Conservation (phyloP, 75 land plant species). For the Azolla pinnata region DNA sequence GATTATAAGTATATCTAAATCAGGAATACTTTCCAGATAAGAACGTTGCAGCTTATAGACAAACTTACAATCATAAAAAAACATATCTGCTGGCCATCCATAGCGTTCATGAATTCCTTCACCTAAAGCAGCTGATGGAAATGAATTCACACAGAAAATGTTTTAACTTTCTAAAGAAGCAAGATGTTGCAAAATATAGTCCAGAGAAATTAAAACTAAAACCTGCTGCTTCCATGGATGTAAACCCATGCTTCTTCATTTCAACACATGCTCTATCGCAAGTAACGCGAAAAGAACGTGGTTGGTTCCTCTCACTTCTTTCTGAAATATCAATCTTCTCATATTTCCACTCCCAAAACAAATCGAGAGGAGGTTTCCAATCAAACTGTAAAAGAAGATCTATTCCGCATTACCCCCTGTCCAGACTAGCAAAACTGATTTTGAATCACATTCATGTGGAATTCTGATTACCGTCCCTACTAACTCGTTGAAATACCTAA, state of each 20-base stretch:
- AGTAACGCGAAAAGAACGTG: slow-evolving; percentile 31
- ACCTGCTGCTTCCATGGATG: slow-evolving; percentile 45
- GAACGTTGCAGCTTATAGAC: too few relatives aligned
- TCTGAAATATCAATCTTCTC: neutral
- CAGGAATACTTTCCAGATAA: too few relatives aligned
- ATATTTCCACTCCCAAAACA: slow-evolving; percentile 26
- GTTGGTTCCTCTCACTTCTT: neutral
- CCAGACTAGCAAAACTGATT: neutral
- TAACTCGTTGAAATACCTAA: slow-evolving; percentile 20
- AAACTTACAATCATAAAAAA: slow-evolving; percentile 27
- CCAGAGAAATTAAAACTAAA: too few relatives aligned
- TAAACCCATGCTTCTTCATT: slow-evolving; percentile 30
- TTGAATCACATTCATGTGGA: neutral
- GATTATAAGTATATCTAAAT: too few relatives aligned
- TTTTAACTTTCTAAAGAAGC: neutral
- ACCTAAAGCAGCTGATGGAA: slow-evolving; percentile 35
- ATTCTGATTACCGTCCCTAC: slow-evolving; percentile 22
- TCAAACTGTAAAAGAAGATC: slow-evolving; percentile 14
- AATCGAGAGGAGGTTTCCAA: slow-evolving; percentile 24
- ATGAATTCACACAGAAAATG: neutral
- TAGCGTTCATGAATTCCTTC: slow-evolving; percentile 29
- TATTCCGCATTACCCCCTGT: neutral
- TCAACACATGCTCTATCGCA: slow-evolving; percentile 26
- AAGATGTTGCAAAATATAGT: too few relatives aligned
- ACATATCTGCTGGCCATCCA: slow-evolving; percentile 41